Evolutionary conservation across 257 asterid genomes (phyloP).

Genomic region (Capsicum rhomboideum): DNA sequence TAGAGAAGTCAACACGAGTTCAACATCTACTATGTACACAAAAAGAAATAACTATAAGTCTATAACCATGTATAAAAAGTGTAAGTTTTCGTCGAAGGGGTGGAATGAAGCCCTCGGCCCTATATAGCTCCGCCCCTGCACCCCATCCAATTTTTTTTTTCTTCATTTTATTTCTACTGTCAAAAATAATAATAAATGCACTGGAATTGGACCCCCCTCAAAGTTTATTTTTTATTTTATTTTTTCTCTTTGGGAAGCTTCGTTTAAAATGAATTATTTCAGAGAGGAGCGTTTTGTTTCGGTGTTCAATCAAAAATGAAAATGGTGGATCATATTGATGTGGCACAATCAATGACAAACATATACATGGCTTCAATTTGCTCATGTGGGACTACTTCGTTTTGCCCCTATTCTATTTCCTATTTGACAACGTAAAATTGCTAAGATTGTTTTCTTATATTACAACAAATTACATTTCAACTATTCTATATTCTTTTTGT

Average conservation of each 20-base stretch:
- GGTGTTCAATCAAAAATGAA: neutral
- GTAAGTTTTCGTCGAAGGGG: too few relatives aligned
- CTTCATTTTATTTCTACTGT: too few relatives aligned
- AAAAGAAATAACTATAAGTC: too few relatives aligned
- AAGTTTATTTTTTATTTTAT: neutral
- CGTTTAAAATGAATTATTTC: neutral
- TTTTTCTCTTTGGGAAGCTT: neutral
- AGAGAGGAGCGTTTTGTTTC: neutral
- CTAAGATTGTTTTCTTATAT: neutral
- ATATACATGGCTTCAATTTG: neutral
- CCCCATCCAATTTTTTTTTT: too few relatives aligned
- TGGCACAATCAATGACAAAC: neutral
- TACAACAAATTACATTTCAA: neutral
- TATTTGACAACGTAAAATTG: neutral
- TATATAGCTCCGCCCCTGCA: too few relatives aligned
- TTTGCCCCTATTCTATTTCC: neutral
- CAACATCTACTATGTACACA: too few relatives aligned
- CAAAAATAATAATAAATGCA: neutral
- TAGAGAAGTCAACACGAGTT: too few relatives aligned
- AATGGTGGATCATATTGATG: neutral
- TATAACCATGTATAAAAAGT: too few relatives aligned
- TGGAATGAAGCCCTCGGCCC: too few relatives aligned
- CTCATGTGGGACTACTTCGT: neutral
- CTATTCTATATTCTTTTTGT: neutral
- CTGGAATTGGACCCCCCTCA: neutral